phyloP scores from a whole-genome alignment of 495 filamentous ascomycete genomes.

The Lindgomyces ingoldianus region DNA sequence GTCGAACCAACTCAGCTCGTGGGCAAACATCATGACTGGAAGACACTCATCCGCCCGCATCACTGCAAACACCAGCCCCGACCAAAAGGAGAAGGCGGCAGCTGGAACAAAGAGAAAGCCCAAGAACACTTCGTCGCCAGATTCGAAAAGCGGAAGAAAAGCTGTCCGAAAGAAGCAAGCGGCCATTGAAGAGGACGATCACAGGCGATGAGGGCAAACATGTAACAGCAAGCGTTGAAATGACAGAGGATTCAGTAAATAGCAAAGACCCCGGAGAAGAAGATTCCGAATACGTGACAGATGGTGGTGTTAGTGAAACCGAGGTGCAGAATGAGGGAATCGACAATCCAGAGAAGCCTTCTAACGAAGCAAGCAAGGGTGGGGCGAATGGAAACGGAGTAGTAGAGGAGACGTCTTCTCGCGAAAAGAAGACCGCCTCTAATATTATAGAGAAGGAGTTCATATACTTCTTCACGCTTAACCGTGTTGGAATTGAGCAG shows the following conservation, averaged over 20 bases:
- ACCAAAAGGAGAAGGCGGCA: conserved; percentile 1
- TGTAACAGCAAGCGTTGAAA: conserved; percentile 28
- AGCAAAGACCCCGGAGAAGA: neutral
- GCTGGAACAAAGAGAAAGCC: conserved; percentile 47
- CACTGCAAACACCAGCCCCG: neutral
- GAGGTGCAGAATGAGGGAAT: conserved; percentile 17
- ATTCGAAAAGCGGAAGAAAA: conserved; percentile 41
- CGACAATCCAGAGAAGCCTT: no score
- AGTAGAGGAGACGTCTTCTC: conserved; percentile 46
- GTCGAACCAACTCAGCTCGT: no score
- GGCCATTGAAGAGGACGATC: conserved; percentile 46
- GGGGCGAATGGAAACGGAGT: conserved; percentile 21
- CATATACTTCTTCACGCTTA: conserved; percentile 91
- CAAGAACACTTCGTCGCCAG: conserved; percentile 25
- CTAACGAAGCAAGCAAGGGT: conserved; percentile 1
- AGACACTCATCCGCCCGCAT: conserved; percentile 21
- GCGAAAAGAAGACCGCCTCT: conserved; percentile 62
- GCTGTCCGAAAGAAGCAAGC: conserved; percentile 41
- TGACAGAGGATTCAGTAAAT: conserved; percentile 13
- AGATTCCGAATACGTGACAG: neutral
- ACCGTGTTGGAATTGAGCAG: conserved; percentile 71
- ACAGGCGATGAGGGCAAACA: conserved; percentile 24
- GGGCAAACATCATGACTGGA: conserved; percentile 10
- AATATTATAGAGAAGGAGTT: conserved; percentile 87
- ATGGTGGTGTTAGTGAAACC: neutral